A percentile compares a stretch with the other conserved stretches of the same genome.
These are phyloP conservation scores for Penicillium crystallinum DNA, from an alignment of 495 filamentous ascomycete species.

Conservation along the genomic window DNA sequence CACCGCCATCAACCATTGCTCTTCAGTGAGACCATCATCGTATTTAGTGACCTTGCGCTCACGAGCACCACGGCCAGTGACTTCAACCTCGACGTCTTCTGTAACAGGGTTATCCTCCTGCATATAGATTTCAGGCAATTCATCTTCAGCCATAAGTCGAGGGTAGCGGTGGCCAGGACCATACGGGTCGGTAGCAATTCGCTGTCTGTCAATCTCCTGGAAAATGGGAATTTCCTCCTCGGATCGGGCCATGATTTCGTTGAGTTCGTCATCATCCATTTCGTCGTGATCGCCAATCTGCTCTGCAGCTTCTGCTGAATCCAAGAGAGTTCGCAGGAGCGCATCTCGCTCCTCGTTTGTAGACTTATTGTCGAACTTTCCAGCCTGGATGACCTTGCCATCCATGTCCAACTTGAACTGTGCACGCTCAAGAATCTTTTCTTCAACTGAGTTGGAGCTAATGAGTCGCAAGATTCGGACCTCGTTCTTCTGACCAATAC, in stretches of 20 bases:
- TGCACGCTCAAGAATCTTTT: slow-evolving; percentile 95
- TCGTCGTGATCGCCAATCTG: slow-evolving; percentile 73
- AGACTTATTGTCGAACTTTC: slow-evolving; percentile 99
- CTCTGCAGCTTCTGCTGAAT: slow-evolving; percentile 82
- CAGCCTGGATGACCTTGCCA: slow-evolving; percentile 97
- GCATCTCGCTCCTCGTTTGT: slow-evolving; percentile 97
- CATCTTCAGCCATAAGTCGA: slow-evolving; percentile 79
- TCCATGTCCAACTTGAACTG: slow-evolving; percentile 99
- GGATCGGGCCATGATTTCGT: slow-evolving; percentile 75
- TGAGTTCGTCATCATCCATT: slow-evolving; percentile 97
- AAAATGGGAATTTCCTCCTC: slow-evolving; percentile 68
- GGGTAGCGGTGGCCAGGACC: slow-evolving; percentile 62
- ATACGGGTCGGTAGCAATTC: slow-evolving; percentile 57
- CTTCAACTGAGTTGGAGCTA: slow-evolving; percentile 93
- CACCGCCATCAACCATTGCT: slow-evolving; percentile 90
- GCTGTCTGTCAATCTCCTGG: slow-evolving; percentile 72
- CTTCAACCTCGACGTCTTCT: slow-evolving; percentile 70
- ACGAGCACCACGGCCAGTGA: slow-evolving; percentile 82
- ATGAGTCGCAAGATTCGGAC: slow-evolving; percentile 94
- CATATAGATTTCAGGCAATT: slow-evolving; percentile 91
- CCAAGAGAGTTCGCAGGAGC: slow-evolving; percentile 84
- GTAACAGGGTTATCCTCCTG: slow-evolving; percentile 76
- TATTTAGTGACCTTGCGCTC: slow-evolving; percentile 92
- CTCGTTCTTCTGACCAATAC: slow-evolving; percentile 99
- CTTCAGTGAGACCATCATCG: slow-evolving; percentile 95